phyloP scores from a whole-genome alignment of 495 filamentous ascomycete genomes.

The Hypoxylon fuscum region DNA sequence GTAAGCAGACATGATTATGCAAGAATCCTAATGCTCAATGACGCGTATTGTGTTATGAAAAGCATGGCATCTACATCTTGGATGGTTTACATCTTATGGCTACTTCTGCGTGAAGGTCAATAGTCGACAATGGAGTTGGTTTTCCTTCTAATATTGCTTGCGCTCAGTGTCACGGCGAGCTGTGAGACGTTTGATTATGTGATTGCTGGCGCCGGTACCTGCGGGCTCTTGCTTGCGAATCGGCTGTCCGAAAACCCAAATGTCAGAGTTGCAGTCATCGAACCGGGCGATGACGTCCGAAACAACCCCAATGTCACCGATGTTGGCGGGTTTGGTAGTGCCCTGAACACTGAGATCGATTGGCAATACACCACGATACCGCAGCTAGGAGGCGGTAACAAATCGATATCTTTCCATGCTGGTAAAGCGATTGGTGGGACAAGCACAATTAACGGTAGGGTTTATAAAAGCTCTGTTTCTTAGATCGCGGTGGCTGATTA shows the following conservation, averaged over 20 bases:
- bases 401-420: conserved; percentile 49
- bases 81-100: neutral
- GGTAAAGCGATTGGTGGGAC: conserved; percentile 64
- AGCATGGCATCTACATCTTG: neutral
- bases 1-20: conserved; percentile 5
- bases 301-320: conserved; percentile 61
- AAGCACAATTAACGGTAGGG: conserved; percentile 61
- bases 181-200: conserved; percentile 55
- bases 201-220: conserved; percentile 63
- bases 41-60: conserved; percentile 1
- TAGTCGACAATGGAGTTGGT: conserved; percentile 21
- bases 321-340: conserved; percentile 46
- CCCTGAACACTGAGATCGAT: conserved; percentile 58
- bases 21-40: neutral
- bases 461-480: neutral
- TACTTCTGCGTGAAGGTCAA: conserved; percentile 7
- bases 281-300: conserved; percentile 60
- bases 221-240: conserved; percentile 63
- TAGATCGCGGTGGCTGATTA: neutral
- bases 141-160: conserved; percentile 10
- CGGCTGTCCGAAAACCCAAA: conserved; percentile 59
- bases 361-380: conserved; percentile 60
- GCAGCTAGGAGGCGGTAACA: conserved; percentile 52
- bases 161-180: conserved; percentile 4
- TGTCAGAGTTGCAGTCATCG: conserved; percentile 60